Conservation (phyloP, 257 asterid species). For the Rehmannia glutinosa region DNA sequence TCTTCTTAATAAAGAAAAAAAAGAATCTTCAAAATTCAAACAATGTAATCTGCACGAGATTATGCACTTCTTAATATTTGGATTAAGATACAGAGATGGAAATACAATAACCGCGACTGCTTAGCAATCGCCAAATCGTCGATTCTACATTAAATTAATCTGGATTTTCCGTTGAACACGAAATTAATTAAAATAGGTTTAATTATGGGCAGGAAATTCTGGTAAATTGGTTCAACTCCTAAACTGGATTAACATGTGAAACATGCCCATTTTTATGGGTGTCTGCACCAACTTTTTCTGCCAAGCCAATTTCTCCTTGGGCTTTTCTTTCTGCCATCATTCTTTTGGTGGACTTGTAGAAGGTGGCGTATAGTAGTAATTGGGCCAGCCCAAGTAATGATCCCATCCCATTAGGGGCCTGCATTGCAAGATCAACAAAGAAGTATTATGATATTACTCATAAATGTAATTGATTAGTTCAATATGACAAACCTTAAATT, state of each 20-base stretch:
- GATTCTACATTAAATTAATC: not conserved
- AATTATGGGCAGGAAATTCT: not conserved
- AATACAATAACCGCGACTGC: conserved; percentile 5
- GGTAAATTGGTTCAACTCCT: not conserved
- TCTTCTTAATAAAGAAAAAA: too few relatives aligned
- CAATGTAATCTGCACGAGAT: too few relatives aligned
- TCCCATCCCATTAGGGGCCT: conserved; percentile 86
- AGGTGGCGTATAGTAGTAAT: conserved; percentile 60
- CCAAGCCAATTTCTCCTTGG: conserved; percentile 38
- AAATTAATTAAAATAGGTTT: not conserved
- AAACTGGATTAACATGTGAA: conserved; percentile 8
- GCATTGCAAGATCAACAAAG: not conserved
- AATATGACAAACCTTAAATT: too few relatives aligned
- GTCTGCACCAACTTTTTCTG: conserved; percentile 20
- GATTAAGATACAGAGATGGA: not conserved
- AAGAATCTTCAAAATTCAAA: too few relatives aligned
- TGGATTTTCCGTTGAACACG: not conserved
- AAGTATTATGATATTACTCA: too few relatives aligned
- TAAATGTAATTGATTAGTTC: not conserved
- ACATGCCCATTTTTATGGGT: conserved; percentile 16
- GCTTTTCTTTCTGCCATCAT: conserved; percentile 47
- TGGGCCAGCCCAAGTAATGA: conserved; percentile 70
- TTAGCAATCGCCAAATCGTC: conserved; percentile 6
- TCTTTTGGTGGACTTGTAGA: conserved; percentile 58
- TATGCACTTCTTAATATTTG: not conserved